phyloP scores from a whole-genome alignment of 2,329 filamentous ascomycete species.

The Pseudofabraea citricarpa region DNA sequence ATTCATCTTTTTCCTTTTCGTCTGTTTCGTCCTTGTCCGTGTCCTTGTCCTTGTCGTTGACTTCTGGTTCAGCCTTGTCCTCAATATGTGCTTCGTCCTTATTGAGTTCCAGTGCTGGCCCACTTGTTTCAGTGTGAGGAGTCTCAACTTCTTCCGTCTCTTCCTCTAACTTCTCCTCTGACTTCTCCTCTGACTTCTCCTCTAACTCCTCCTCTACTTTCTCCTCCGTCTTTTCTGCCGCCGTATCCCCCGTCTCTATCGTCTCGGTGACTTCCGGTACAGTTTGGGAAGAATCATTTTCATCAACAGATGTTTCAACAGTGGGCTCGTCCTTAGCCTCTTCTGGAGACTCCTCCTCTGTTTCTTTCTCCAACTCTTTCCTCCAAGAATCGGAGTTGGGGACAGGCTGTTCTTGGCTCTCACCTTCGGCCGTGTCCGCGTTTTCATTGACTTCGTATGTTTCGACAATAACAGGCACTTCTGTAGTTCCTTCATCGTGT shows the following conservation, averaged over 20 bases:
- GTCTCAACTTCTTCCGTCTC: neutral
- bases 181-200: too few relatives aligned
- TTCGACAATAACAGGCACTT: conserved; percentile 27
- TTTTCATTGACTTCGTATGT: conserved; percentile 20
- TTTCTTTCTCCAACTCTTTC: conserved; percentile 7
- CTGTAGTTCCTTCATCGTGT: conserved; percentile 18
- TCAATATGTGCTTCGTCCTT: neutral
- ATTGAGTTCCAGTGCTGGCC: too few relatives aligned
- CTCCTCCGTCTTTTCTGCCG: conserved; percentile 12
- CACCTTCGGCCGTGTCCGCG: conserved; percentile 5
- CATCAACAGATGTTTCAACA: conserved; percentile 4
- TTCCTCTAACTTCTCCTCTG: too few relatives aligned
- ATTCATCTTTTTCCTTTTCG: conserved; percentile 1
- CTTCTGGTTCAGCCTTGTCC: conserved; percentile 1
- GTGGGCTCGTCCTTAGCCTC: conserved; percentile 7
- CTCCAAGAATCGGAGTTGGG: conserved; percentile 6
- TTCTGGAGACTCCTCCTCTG: conserved; percentile 5
- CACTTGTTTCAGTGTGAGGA: too few relatives aligned
- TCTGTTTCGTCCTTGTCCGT: neutral
- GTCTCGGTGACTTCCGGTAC: conserved; percentile 20
- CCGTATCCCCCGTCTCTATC: conserved; percentile 17
- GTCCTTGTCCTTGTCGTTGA: conserved; percentile 1
- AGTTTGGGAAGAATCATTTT: conserved; percentile 15
- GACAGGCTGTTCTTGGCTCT: conserved; percentile 11
- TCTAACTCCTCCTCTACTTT: too few relatives aligned